Evolutionary conservation across 495 filamentous ascomycete species (phyloP).

Genomic region (Hypoxylon perforatum): DNA sequence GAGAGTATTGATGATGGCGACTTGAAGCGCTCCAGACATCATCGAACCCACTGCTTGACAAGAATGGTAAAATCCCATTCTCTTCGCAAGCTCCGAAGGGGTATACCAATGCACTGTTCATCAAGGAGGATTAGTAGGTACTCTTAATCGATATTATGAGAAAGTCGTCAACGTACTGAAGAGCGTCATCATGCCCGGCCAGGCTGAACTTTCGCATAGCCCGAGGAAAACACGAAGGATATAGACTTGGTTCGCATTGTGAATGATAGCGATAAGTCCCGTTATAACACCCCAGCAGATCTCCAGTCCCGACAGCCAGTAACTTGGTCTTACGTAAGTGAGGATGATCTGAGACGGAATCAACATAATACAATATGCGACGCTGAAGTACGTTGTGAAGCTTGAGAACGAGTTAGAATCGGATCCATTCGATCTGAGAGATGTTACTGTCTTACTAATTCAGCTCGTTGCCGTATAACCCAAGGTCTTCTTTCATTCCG

Average conservation of each 20-base stretch:
- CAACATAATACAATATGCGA: slow-evolving; percentile 58
- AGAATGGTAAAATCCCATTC: slow-evolving; percentile 57
- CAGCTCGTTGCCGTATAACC: slow-evolving; percentile 53
- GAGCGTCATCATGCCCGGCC: slow-evolving; percentile 54
- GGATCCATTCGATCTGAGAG: not conserved
- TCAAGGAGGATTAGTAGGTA: slow-evolving; percentile 3
- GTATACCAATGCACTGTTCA: slow-evolving; percentile 53
- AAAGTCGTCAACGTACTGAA: slow-evolving; percentile 42
- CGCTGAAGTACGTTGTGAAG: slow-evolving; percentile 65
- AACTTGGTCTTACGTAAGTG: slow-evolving; percentile 52
- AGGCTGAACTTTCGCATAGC: slow-evolving; percentile 61
- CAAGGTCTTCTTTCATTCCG: slow-evolving; percentile 58
- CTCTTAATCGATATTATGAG: not conserved
- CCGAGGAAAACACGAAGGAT: slow-evolving; percentile 63
- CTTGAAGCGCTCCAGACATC: slow-evolving; percentile 62
- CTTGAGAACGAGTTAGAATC: slow-evolving; percentile 27
- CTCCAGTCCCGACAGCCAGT: slow-evolving; percentile 56
- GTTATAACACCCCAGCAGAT: slow-evolving; percentile 58
- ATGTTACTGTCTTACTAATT: slow-evolving; percentile 42
- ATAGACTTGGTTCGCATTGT: slow-evolving; percentile 49
- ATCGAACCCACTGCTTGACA: slow-evolving; percentile 52
- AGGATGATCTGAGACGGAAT: slow-evolving; percentile 66
- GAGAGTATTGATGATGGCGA: slow-evolving; percentile 62
- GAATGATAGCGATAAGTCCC: slow-evolving; percentile 45
- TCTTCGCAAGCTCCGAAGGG: slow-evolving; percentile 51